phyloP scores from a whole-genome alignment of 2,329 filamentous ascomycete genomes.

The Cladosporium sp. region DNA sequence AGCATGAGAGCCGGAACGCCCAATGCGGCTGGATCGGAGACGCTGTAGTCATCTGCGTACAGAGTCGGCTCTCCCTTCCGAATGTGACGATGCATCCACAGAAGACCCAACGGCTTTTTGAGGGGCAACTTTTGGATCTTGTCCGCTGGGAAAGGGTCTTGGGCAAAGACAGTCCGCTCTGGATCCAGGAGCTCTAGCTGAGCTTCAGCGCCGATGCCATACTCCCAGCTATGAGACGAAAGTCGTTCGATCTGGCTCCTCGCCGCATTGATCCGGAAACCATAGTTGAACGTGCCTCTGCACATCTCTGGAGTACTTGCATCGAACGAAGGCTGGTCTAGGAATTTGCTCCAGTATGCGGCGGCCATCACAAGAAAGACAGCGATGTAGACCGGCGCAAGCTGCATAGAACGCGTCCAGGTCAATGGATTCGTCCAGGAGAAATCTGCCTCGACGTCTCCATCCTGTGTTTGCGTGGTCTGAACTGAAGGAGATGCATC shows the following conservation, averaged over 20 bases:
- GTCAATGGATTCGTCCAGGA: conserved; percentile 20
- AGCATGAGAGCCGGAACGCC: conserved; percentile 42
- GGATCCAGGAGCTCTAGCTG: conserved; percentile 35
- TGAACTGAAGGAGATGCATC: background rate
- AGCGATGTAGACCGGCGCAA: conserved; percentile 14
- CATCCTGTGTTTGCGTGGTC: background rate
- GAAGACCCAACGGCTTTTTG: conserved; percentile 26
- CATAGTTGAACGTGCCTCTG: conserved; percentile 22
- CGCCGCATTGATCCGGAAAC: conserved; percentile 23
- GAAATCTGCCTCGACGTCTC: background rate
- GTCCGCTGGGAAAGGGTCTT: conserved; percentile 31
- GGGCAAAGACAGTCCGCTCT: conserved; percentile 33
- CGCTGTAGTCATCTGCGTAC: conserved; percentile 31
- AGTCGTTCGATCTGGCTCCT: conserved; percentile 25
- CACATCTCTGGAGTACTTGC: conserved; percentile 18
- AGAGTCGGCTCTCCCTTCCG: conserved; percentile 23
- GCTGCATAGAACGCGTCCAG: conserved; percentile 18
- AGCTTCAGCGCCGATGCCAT: conserved; percentile 36
- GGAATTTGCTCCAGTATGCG: conserved; percentile 15
- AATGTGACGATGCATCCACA: conserved; percentile 33
- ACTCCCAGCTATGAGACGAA: conserved; percentile 38
- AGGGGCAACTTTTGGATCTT: conserved; percentile 22
- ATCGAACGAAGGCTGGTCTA: conserved; percentile 16
- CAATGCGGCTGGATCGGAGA: conserved; percentile 41
- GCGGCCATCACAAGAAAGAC: conserved; percentile 13